Conservation (phyloP, 2,329 filamentous ascomycete species). For the Ophiosphaerella korrae region DNA sequence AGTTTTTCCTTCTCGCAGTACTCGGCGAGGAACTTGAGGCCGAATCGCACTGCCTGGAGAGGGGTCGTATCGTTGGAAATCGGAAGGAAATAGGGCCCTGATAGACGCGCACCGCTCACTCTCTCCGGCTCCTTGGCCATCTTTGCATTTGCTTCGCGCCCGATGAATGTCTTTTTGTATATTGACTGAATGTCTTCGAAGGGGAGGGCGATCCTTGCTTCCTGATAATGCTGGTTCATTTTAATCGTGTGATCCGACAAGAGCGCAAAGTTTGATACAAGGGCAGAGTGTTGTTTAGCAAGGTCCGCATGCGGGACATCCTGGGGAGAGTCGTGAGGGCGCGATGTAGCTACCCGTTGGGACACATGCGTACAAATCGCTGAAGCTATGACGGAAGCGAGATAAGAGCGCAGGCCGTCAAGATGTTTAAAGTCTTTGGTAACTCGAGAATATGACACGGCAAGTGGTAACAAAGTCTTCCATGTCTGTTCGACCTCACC, state of each 20-base stretch:
- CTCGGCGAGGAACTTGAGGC: slow-evolving; percentile 49
- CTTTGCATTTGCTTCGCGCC: slow-evolving; percentile 26
- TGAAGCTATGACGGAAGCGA: slow-evolving; percentile 48
- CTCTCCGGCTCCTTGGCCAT: slow-evolving; percentile 38
- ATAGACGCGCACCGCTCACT: slow-evolving; percentile 40
- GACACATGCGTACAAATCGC: slow-evolving; percentile 44
- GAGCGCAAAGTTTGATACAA: slow-evolving; percentile 33
- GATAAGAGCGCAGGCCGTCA: slow-evolving; percentile 48
- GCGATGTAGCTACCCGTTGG: slow-evolving; percentile 26
- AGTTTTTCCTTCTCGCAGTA: slow-evolving; percentile 47
- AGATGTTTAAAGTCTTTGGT: slow-evolving; percentile 45
- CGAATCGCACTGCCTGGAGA: slow-evolving; percentile 53
- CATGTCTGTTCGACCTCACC: slow-evolving; percentile 43
- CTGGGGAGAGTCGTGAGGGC: slow-evolving; percentile 36
- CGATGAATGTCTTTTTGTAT: slow-evolving; percentile 49
- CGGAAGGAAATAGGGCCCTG: slow-evolving; percentile 49
- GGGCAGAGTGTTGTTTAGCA: slow-evolving; percentile 23
- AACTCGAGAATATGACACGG: slow-evolving; percentile 35
- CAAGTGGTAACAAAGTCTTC: slow-evolving; percentile 46
- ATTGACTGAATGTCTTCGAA: slow-evolving; percentile 43
- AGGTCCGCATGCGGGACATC: slow-evolving; percentile 30
- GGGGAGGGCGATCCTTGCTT: slow-evolving; percentile 35
- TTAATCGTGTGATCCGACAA: slow-evolving; percentile 36
- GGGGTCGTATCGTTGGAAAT: slow-evolving; percentile 48
- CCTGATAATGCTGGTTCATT: slow-evolving; percentile 31